These are phyloP conservation scores for Aspergillus costaricaensis DNA, from an alignment of 2,329 filamentous ascomycete species.

Conservation along the genomic window DNA sequence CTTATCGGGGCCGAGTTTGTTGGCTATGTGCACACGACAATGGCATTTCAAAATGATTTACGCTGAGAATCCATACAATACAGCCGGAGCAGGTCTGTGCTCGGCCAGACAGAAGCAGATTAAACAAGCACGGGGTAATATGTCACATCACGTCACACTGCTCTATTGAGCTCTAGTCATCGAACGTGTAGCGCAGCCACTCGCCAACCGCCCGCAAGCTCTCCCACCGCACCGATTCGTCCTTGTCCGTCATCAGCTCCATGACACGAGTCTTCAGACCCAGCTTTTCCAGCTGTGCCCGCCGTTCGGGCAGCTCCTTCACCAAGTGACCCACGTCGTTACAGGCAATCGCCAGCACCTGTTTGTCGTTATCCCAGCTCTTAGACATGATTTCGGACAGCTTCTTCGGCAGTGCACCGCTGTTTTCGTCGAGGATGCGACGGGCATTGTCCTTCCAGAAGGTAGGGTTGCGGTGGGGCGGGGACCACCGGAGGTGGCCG, in stretches of 20 bases:
- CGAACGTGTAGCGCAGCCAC: conserved; percentile 72
- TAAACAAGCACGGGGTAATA: conserved; percentile 24
- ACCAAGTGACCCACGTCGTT: conserved; percentile 89
- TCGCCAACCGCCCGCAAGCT: conserved; percentile 81
- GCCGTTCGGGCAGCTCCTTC: conserved; percentile 83
- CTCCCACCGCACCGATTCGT: conserved; percentile 91
- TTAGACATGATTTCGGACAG: conserved; percentile 83
- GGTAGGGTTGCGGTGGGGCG: conserved; percentile 78
- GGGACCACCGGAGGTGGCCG: conserved; percentile 89
- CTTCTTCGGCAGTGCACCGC: conserved; percentile 75
- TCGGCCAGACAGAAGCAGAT: conserved; percentile 4
- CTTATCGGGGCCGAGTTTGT: not conserved
- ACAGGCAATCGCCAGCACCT: conserved; percentile 86
- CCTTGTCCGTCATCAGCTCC: conserved; percentile 87
- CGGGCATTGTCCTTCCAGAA: conserved; percentile 94
- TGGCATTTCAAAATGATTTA: conserved; percentile 1
- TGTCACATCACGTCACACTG: conserved; percentile 17
- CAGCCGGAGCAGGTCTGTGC: conserved; percentile 2
- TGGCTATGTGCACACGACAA: conserved; percentile 14
- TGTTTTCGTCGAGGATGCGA: conserved; percentile 80
- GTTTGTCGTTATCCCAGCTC: conserved; percentile 80
- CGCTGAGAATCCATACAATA: conserved; percentile 15
- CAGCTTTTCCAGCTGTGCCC: conserved; percentile 75
- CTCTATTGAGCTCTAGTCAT: conserved; percentile 36
- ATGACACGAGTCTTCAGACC: conserved; percentile 86